Evolutionary conservation across 2,329 filamentous ascomycete species (phyloP), one percentile per base, ranked within the genome.

Genomic region (Zelopaecilomyces penicillatus): DNA sequence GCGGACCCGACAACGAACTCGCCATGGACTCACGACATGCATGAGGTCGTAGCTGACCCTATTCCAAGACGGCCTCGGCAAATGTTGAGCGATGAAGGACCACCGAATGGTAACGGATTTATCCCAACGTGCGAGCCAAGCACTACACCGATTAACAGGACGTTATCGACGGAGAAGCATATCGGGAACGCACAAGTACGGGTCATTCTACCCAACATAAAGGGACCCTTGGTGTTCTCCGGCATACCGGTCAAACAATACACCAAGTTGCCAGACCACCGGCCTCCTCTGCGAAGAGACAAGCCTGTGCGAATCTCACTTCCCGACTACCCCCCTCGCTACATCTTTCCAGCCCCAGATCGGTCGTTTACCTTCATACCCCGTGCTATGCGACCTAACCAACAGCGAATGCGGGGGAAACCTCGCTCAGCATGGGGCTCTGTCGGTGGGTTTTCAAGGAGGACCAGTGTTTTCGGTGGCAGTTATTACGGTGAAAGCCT

Each of bases 311-410:
- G 93, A 41, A 87, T 98, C 54, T 96, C 89, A 6, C 73, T 98
- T 36, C 91, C 93, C 2, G 76, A 85, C 29, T 77, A 85, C 51
- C 72, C 80, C 9, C 86, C 88, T 32, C 81, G 86, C 50, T 96
- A 96, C 64, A 90, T 96, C 49, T 95, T 93, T 65, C 93, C 93
- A 5, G 85, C 89, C 2, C 74, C 79, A 39, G 90, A 96, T 57
- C 76, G 93, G 52, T 97, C 93, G 0, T 98, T 98, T 64, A 95
- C 96, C 57, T 98, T 98, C 67, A 98, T 98, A 49, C 93, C 93
- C 9, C 79, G 93, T 53, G 91, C 91, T 8, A 77, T 96, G 69
- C 81, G 93, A 54, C 93, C 93, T 10, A 96, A 95, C 61, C 89
- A 95, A 62, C 87, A 95, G 68, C 86, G 94, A 44, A 58, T 59